Conservation (phyloP, 129 eudicot species). For the Centella asiatica region DNA sequence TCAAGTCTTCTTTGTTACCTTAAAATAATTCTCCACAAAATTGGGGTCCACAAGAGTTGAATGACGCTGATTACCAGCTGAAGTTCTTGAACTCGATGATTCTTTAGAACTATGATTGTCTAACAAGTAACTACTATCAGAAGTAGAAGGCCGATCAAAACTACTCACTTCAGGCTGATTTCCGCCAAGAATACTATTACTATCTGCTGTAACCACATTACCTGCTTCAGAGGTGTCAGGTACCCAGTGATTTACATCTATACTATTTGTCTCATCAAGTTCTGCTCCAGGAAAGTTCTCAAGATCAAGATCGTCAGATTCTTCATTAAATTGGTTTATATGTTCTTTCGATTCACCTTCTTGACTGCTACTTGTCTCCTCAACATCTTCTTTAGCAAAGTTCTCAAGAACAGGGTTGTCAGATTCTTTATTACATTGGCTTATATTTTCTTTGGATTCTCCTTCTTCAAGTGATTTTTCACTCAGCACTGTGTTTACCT, state of each 20-base stretch:
- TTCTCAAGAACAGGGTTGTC: constrained; percentile 17
- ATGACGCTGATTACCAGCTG: constrained; percentile 38
- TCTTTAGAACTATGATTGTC: constrained; percentile 23
- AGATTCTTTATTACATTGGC: constrained; percentile 18
- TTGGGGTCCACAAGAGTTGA: constrained; percentile 67
- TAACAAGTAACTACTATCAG: constrained; percentile 24
- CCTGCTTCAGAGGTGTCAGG: constrained; percentile 22
- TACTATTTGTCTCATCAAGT: constrained; percentile 28
- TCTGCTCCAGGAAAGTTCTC: constrained; percentile 17
- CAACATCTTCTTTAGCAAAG: constrained; percentile 18
- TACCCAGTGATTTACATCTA: constrained; percentile 24
- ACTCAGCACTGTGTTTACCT: constrained; percentile 15
- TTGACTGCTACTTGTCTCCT: constrained; percentile 24
- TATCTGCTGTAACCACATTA: constrained; percentile 17
- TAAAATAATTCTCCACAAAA: constrained; percentile 92
- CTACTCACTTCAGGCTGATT: constrained; percentile 24
- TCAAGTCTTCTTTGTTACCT: constrained; percentile 44
- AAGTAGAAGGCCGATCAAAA: constrained; percentile 32
- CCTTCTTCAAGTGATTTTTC: constrained; percentile 22
- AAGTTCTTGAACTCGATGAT: constrained; percentile 31
- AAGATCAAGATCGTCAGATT: constrained; percentile 17
- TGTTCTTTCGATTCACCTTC: constrained; percentile 30
- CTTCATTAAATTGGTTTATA: constrained; percentile 18
- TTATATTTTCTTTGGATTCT: constrained; percentile 27
- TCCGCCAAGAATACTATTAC: constrained; percentile 15